These are phyloP conservation scores for Nakazawaea holstii DNA, from an alignment of 805 yeast species.

Conservation along the genomic window DNA sequence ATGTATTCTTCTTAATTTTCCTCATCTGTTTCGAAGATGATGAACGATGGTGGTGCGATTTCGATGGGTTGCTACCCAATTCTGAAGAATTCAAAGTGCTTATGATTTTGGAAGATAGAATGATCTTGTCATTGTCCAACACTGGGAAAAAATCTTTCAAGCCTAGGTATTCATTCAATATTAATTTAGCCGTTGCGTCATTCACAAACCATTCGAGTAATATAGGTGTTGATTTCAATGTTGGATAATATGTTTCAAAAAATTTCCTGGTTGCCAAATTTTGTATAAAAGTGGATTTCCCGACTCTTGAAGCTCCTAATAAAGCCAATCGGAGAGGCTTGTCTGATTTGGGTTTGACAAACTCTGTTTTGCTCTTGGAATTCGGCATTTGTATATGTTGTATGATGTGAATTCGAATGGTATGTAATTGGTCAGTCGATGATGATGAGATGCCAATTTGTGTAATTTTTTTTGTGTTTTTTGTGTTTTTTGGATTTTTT, in stretches of 20 bases:
- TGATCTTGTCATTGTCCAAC: conserved; percentile 18
- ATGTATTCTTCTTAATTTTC: conserved; percentile 3
- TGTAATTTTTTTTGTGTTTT: too few relatives aligned
- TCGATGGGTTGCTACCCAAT: conserved; percentile 14
- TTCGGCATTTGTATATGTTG: not conserved
- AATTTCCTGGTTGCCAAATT: conserved; percentile 41
- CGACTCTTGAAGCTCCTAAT: conserved; percentile 53
- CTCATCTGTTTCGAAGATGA: conserved; percentile 8
- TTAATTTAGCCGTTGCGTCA: conserved; percentile 29
- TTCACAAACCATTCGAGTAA: conserved; percentile 49
- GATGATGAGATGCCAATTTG: too few relatives aligned
- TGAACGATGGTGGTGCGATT: conserved; percentile 11
- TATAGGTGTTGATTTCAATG: conserved; percentile 54
- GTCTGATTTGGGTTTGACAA: conserved; percentile 6
- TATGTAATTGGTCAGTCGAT: too few relatives aligned
- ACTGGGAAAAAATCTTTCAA: conserved; percentile 31
- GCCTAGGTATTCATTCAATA: conserved; percentile 43
- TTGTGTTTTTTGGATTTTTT: too few relatives aligned
- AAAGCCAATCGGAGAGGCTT: conserved; percentile 54
- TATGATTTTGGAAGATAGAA: conserved; percentile 17
- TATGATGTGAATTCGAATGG: too few relatives aligned
- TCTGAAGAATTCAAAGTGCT: conserved; percentile 15
- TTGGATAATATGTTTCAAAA: conserved; percentile 72
- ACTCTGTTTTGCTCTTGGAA: not conserved
- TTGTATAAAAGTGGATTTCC: conserved; percentile 55